Conservation (phyloP, 78 protist species). For the Dictyostelium citrinum region DNA sequence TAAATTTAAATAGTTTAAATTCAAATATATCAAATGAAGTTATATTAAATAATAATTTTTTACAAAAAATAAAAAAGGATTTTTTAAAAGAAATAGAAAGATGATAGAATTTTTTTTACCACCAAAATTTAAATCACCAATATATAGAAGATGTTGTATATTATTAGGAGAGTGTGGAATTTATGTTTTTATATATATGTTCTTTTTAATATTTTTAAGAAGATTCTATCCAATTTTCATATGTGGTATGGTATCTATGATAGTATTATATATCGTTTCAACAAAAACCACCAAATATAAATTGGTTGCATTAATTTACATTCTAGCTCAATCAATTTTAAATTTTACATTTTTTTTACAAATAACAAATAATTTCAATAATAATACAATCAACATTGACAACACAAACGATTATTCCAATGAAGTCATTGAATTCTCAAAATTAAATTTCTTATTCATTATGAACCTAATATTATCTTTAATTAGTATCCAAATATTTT, state of each 20-base stretch:
- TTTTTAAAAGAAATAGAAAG: neutral
- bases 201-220: neutral
- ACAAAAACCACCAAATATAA: neutral
- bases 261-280: neutral
- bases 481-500: slow-evolving; percentile 4
- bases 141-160: slow-evolving; percentile 4
- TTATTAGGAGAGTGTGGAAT: neutral
- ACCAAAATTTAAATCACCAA: neutral
- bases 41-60: neutral
- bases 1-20: neutral
- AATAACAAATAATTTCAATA: neutral
- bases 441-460: neutral
- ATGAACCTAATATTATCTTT: neutral
- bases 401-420: neutral
- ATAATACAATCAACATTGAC: neutral
- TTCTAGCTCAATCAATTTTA: neutral
- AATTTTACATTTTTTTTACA: slow-evolving; percentile 21
- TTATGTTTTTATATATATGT: neutral
- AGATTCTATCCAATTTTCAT: neutral
- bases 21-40: neutral
- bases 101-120: neutral
- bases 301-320: neutral
- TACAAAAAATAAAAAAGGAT: neutral
- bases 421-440: neutral
- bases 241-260: neutral